phyloP scores from a whole-genome alignment of 2,329 filamentous ascomycete species.

The Emydomyces testavorans region DNA sequence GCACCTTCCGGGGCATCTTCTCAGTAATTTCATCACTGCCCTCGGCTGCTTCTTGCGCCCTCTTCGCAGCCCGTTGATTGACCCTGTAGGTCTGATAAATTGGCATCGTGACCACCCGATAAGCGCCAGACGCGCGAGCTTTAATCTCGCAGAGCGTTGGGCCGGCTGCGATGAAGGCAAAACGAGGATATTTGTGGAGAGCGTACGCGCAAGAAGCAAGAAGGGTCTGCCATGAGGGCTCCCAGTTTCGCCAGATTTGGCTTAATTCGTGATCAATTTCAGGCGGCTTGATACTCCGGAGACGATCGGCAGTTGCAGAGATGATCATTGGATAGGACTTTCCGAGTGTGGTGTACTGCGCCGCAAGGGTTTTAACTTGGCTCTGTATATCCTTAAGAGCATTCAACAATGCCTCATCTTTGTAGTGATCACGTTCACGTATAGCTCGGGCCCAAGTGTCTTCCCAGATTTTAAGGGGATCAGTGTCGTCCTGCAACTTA shows the following conservation, averaged over 20 bases:
- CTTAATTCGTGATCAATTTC: slow-evolving; percentile 25
- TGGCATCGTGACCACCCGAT: slow-evolving; percentile 5
- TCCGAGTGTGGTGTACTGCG: slow-evolving; percentile 12
- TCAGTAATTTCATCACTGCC: slow-evolving; percentile 1
- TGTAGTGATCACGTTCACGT: slow-evolving; percentile 6
- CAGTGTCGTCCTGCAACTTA: slow-evolving; percentile 23
- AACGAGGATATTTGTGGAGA: slow-evolving; percentile 4
- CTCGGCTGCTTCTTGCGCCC: slow-evolving; percentile 1
- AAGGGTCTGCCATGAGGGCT: slow-evolving; percentile 25
- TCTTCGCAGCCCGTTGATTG: slow-evolving; percentile 11
- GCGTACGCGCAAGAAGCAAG: slow-evolving; percentile 33
- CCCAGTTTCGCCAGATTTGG: slow-evolving; percentile 27
- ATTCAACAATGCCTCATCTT: slow-evolving; percentile 13
- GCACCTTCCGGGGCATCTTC: not conserved
- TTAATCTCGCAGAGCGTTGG: slow-evolving; percentile 25
- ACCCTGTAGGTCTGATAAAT: slow-evolving; percentile 12
- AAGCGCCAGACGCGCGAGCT: slow-evolving; percentile 13
- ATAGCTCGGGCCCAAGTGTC: slow-evolving; percentile 19
- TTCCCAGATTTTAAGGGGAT: slow-evolving; percentile 27
- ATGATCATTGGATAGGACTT: slow-evolving; percentile 20
- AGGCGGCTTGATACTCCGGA: slow-evolving; percentile 25
- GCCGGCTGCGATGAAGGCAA: slow-evolving; percentile 22
- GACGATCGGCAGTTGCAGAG: slow-evolving; percentile 22
- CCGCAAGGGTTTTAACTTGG: slow-evolving; percentile 17
- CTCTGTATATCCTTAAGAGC: slow-evolving; percentile 18